Base-by-base conservation (phyloP, 495 filamentous ascomycete species). In the Chlorociboria aeruginascens region DNA sequence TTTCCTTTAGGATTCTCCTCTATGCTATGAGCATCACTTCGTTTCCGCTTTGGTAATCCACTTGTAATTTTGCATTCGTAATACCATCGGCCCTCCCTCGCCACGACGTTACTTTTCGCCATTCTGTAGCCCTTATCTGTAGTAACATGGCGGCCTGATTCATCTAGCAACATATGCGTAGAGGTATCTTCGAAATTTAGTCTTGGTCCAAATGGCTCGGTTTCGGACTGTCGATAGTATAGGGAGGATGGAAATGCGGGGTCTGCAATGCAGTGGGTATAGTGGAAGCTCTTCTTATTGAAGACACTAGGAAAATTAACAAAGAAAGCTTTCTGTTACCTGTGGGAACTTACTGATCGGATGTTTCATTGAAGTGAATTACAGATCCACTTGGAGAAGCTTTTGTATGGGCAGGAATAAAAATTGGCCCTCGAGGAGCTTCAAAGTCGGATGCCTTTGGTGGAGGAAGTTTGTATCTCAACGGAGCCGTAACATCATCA, bases 141-240 rank as follows among this genome's bases (percentile, higher is more conserved):
- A 0, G 83, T 85, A 46, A 88, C 68, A 25, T 78, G 73, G 3
- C 62, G 73, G 6, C 74, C 79, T 11, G 63, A 62, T 43, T 71
- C 61, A 61, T 81, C 79, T 59, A 86, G 78, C 54, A 79, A 77
- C 58, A 88, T 77, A 58, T 83, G 77, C 0, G 83, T 79, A 2
- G 90, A 86, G 7, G 83, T 82, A 65, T 99, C 93, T 63, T 96
- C 89, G 59, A 89, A 93, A 65, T 80, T 87, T 53, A 99, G 82
- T 39, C 88, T 81, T 9, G 88, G 71, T 39, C 79, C 73, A 61
- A 82, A 89, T 3, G 89, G 93, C 42, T 72, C 74, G 9, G 85
- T 77, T 62, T 97, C 93, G 20, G 89, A 86, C 49, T 86, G 84
- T 41, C 92, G 83, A 61, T 86, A 88, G 66, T 89, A 93, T 57